Evolutionary conservation across 2,329 filamentous ascomycete genomes (phyloP), one percentile per base, ranked within the genome.

Genomic region (Lachnellula subtilissima): DNA sequence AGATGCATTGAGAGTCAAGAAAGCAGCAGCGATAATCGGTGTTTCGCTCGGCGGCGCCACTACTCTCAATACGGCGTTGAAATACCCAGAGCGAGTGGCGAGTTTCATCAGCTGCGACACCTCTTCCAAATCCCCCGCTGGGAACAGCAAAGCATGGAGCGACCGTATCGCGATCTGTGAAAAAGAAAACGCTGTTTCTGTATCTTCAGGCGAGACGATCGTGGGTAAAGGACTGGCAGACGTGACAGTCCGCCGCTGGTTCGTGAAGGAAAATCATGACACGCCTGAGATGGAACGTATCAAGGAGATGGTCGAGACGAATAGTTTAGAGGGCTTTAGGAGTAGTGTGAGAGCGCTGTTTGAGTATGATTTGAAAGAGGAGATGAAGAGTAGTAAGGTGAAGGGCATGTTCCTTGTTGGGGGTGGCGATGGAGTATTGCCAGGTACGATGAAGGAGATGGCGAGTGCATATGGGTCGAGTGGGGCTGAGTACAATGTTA

Each of bases 11-110:
- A 82, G 88, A 49, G 84, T 92, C 43, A 76, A 80, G 9, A 80
- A 81, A 65, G 82, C 88, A 0, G 81, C 86, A 36, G 78, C 81
- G 0, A 75, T 93, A 0, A 75, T 94, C 19, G 91, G 91, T 19
- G 90, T 95, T 3, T 89, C 85, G 37, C 84, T 94, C 70, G 91
- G 91, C 60, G 91, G 91, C 52, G 89, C 87, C 2, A 94, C 90
- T 1, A 79, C 86, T 1, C 79, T 94, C 50, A 86, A 87, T 68
- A 85, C 88, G 51, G 86, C 87, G 0, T 80, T 95, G 50, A 77
- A 77, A 42, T 79, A 89, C 64, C 86, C 88, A 0, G 60, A 74
- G 1, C 78, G 82, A 45, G 72, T 91, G 14, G 69, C 65, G 1
- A 77, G 76, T 6, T 88, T 91, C 69, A 76, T 93, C 22, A 80